phyloP scores from a whole-genome alignment of 2,329 filamentous ascomycete genomes.

The Alternaria postmessia region DNA sequence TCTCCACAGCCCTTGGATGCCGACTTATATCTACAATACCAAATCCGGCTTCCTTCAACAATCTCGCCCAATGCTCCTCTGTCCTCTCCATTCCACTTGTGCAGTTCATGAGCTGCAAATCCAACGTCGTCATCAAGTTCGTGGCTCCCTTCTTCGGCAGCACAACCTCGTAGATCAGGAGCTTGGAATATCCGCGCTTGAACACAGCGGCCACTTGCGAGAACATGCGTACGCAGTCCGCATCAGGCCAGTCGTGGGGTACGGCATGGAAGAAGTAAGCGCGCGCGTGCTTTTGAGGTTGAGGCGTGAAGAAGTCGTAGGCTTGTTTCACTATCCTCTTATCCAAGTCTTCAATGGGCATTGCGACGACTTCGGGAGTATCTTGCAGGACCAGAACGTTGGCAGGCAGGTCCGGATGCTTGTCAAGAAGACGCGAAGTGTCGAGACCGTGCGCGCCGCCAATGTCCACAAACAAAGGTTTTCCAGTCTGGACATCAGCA shows the following conservation, averaged over 20 bases:
- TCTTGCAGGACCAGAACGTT: slow-evolving; percentile 8
- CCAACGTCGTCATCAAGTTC: slow-evolving; percentile 8
- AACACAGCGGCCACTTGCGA: slow-evolving; percentile 4
- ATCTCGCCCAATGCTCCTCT: slow-evolving; percentile 4
- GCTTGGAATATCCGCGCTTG: slow-evolving; percentile 6
- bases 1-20: slow-evolving; percentile 9
- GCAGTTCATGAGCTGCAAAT: slow-evolving; percentile 12
- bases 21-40: slow-evolving; percentile 1
- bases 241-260: slow-evolving; percentile 6
- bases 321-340: slow-evolving; percentile 8
- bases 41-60: slow-evolving; percentile 1
- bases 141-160: slow-evolving; percentile 9
- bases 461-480: slow-evolving; percentile 6
- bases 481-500: background rate
- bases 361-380: slow-evolving; percentile 6
- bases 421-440: slow-evolving; percentile 2
- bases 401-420: slow-evolving; percentile 1
- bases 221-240: slow-evolving; percentile 8
- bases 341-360: background rate
- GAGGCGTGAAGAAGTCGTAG: slow-evolving; percentile 13
- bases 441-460: slow-evolving; percentile 7
- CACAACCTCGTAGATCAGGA: slow-evolving; percentile 10
- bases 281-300: slow-evolving; percentile 5
- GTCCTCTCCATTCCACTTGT: slow-evolving; percentile 11
- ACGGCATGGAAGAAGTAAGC: slow-evolving; percentile 9